phyloP scores from a whole-genome alignment of 768 basidiomycete species.

The Russula earlei region DNA sequence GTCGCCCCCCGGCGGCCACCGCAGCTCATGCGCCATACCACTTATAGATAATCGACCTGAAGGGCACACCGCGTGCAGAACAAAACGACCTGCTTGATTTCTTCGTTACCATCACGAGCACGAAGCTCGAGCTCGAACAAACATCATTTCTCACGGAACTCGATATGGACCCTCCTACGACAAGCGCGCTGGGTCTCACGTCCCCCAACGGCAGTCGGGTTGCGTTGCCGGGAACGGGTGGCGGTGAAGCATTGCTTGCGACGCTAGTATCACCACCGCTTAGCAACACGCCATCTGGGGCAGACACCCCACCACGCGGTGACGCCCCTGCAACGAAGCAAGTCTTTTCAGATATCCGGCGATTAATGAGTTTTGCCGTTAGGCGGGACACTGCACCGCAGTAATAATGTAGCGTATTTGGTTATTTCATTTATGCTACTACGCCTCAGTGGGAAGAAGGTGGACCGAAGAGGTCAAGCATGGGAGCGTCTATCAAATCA shows the following conservation, averaged over 20 bases:
- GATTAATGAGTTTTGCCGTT: conserved; percentile 85
- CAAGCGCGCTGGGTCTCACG: conserved; percentile 39
- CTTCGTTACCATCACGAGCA: conserved; percentile 89
- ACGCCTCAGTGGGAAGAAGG: not conserved
- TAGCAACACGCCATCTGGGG: conserved; percentile 54
- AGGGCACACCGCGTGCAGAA: conserved; percentile 77
- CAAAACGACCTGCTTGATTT: conserved; percentile 88
- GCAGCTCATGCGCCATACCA: not conserved
- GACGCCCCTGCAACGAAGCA: conserved; percentile 44
- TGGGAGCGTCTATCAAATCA: not conserved
- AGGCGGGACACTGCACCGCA: conserved; percentile 50
- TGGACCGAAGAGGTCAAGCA: not conserved
- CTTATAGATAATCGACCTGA: conserved; percentile 80
- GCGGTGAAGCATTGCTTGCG: conserved; percentile 49
- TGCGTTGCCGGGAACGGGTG: conserved; percentile 33
- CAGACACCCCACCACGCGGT: conserved; percentile 36
- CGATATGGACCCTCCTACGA: conserved; percentile 84
- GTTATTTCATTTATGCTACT: not conserved
- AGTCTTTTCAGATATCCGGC: conserved; percentile 80
- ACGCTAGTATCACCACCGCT: conserved; percentile 53
- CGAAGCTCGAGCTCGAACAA: conserved; percentile 76
- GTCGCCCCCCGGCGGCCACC: not conserved
- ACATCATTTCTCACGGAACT: conserved; percentile 89
- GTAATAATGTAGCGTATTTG: conserved; percentile 4
- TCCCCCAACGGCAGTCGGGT: conserved; percentile 61